Evolutionary conservation across 1,284 basidiomycete genomes (phyloP).

Genomic region (Leccinum pallidistipes): DNA sequence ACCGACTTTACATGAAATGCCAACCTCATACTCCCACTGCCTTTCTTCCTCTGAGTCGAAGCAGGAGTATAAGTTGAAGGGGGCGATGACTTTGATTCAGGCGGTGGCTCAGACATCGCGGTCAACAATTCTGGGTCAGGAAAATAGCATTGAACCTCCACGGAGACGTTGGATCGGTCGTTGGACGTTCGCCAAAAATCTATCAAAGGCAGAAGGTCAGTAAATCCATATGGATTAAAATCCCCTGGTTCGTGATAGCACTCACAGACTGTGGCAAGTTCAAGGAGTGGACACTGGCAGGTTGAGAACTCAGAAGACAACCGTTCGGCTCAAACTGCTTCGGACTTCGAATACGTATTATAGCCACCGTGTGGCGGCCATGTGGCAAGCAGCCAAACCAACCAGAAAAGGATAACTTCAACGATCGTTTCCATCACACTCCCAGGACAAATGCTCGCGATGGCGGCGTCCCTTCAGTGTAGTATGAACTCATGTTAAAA

Average conservation of each 20-base stretch:
- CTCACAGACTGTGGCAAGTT: neutral
- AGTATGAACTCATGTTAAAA: too few species aligned
- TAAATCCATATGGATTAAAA: neutral
- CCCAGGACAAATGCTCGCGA: too few species aligned
- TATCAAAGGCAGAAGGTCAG: neutral
- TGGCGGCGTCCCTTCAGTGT: too few species aligned
- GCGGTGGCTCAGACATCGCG: slow-evolving; percentile 19
- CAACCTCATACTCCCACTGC: slow-evolving; percentile 37
- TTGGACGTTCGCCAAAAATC: neutral
- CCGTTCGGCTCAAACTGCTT: too few species aligned
- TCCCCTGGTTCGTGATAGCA: neutral
- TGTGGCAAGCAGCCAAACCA: too few species aligned
- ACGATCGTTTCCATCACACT: too few species aligned
- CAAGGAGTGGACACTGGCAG: too few species aligned
- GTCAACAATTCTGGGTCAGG: neutral
- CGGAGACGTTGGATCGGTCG: neutral
- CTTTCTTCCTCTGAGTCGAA: slow-evolving; percentile 7
- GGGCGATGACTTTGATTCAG: neutral
- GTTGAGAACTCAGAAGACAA: too few species aligned
- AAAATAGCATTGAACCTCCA: neutral
- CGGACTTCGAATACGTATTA: too few species aligned
- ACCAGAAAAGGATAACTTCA: too few species aligned
- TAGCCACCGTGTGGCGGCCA: too few species aligned
- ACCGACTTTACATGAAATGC: slow-evolving; percentile 51
- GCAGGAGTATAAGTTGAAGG: neutral